Conservation (phyloP, 176 grass and related monocot genomes). For the Lolium rigidum region DNA sequence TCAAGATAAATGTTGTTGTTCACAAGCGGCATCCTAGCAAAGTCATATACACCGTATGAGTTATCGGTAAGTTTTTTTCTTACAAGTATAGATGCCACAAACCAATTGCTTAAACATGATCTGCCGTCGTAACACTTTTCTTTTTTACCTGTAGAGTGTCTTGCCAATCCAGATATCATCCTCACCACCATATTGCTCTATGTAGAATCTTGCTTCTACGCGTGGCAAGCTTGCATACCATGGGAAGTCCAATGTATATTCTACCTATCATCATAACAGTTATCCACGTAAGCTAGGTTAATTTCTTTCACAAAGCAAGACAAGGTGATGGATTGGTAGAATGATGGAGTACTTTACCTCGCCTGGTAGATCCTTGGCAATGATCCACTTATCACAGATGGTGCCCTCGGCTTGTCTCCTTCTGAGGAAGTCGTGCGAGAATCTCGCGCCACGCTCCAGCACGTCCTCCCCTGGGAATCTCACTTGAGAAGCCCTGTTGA, state of each 20-base stretch:
- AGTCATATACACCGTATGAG: background rate
- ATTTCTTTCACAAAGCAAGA: background rate
- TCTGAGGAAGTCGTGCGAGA: constrained; percentile 57
- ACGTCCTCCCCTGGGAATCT: constrained; percentile 61
- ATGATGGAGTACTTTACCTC: constrained; percentile 49
- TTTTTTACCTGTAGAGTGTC: constrained; percentile 78
- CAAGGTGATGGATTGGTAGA: background rate
- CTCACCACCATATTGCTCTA: constrained; percentile 83
- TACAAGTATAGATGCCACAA: background rate
- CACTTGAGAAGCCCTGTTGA: constrained; percentile 71
- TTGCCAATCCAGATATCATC: constrained; percentile 93
- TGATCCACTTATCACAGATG: constrained; percentile 75
- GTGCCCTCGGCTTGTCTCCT: constrained; percentile 42
- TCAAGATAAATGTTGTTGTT: constrained; percentile 73
- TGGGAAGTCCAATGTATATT: constrained; percentile 78
- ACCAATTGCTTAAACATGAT: background rate
- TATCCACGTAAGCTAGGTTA: background rate
- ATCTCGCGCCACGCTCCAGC: constrained; percentile 51
- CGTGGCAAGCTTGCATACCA: constrained; percentile 85
- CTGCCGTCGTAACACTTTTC: background rate
- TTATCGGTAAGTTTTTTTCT: background rate
- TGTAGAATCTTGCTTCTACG: constrained; percentile 77
- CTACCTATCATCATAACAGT: constrained; percentile 48
- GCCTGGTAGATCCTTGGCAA: constrained; percentile 67
- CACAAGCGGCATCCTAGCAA: constrained; percentile 84